These are phyloP conservation scores for Paragyromitra xinjiangensis DNA, from an alignment of 495 filamentous ascomycete species.

Conservation along the genomic window DNA sequence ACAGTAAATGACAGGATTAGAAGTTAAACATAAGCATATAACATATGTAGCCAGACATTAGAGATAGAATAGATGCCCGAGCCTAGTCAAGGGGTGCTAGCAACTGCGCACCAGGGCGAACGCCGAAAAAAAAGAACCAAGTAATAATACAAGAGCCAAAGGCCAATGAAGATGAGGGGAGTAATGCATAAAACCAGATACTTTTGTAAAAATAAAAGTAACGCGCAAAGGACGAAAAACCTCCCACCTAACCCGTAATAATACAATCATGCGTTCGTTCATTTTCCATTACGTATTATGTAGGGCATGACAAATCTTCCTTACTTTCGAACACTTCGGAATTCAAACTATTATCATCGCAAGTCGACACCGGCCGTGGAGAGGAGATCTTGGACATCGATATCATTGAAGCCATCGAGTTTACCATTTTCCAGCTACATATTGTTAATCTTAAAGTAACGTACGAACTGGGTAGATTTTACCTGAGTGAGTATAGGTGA, in stretches of 20 bases:
- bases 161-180: not conserved
- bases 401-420: constrained; percentile 51
- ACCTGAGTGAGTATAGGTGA: constrained; percentile 45
- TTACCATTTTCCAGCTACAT: constrained; percentile 50
- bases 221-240: constrained; percentile 9
- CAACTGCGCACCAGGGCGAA: constrained; percentile 24
- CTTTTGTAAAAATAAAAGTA: constrained; percentile 28
- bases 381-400: constrained; percentile 51
- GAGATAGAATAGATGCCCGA: constrained; percentile 32
- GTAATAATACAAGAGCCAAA: constrained; percentile 7
- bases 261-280: constrained; percentile 27
- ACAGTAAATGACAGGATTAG: constrained; percentile 32
- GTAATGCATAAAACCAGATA: constrained; percentile 26
- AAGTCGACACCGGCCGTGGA: constrained; percentile 43
- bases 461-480: not conserved
- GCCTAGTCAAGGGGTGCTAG: not conserved
- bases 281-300: constrained; percentile 26
- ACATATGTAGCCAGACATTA: constrained; percentile 42
- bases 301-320: constrained; percentile 7
- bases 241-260: constrained; percentile 7
- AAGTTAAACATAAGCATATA: constrained; percentile 52
- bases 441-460: constrained; percentile 19
- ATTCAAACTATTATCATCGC: constrained; percentile 9
- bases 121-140: constrained; percentile 5
- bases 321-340: not conserved